A percentile compares a stretch with the other conserved stretches of the same genome.
These are phyloP conservation scores for Diplocarpon rosae DNA, from an alignment of 2,329 filamentous ascomycete genomes.

Conservation along the genomic window DNA sequence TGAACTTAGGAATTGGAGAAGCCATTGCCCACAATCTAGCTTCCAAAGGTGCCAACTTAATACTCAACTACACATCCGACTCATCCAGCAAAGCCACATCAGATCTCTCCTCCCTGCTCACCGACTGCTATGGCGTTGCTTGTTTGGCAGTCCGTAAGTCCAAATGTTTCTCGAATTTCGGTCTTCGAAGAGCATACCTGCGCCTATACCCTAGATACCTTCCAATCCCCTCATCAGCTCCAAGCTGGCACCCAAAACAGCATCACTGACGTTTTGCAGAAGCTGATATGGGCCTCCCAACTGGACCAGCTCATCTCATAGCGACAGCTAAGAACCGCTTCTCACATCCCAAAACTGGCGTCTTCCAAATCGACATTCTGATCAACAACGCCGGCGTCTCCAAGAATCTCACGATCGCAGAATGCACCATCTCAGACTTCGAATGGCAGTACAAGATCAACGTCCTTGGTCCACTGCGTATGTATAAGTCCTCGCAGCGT, in stretches of 20 bases:
- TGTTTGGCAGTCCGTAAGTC: conserved; percentile 41
- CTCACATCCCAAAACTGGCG: conserved; percentile 32
- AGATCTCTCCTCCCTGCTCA: conserved; percentile 45
- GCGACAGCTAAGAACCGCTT: conserved; percentile 48
- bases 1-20: conserved; percentile 53
- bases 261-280: conserved; percentile 25
- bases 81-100: conserved; percentile 42
- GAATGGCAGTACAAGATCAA: conserved; percentile 66
- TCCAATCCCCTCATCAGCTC: no score
- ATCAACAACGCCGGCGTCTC: conserved; percentile 76
- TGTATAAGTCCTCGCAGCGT: no score
- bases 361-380: conserved; percentile 67
- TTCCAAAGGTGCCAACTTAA: conserved; percentile 49
- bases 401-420: conserved; percentile 52
- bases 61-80: conserved; percentile 57
- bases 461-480: conserved; percentile 61
- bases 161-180: background rate
- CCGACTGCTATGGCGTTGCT: conserved; percentile 44
- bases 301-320: conserved; percentile 49
- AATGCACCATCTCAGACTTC: conserved; percentile 56
- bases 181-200: background rate
- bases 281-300: conserved; percentile 57
- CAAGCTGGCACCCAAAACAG: background rate
- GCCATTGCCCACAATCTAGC: conserved; percentile 58
- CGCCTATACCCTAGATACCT: no score